These are phyloP conservation scores for Closterium sp. DNA, from an alignment of 139 green algal species.

Conservation along the genomic window DNA sequence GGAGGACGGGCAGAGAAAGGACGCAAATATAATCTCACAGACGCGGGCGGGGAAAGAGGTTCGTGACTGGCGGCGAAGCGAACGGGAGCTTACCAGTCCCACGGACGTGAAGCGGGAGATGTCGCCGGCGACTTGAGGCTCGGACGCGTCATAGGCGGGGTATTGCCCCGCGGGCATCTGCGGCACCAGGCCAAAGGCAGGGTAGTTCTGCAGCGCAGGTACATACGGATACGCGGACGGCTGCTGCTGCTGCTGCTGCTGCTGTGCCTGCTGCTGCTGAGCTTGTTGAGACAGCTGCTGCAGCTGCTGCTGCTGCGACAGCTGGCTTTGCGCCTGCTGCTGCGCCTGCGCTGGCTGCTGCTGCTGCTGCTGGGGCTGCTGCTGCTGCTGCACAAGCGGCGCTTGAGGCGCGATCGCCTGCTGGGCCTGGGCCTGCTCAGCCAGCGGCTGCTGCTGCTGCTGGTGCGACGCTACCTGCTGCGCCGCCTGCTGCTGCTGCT, in stretches of 20 bases:
- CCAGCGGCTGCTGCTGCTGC: slow-evolving; percentile 8
- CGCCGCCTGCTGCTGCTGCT: slow-evolving; percentile 6
- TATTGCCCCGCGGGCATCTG: neutral
- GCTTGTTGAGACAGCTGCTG: neutral
- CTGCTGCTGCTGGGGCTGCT: slow-evolving; percentile 7
- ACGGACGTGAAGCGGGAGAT: neutral
- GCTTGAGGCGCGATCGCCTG: neutral
- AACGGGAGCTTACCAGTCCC: neutral
- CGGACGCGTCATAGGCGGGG: neutral
- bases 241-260: slow-evolving; percentile 3
- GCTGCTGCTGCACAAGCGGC: neutral
- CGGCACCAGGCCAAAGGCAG: neutral
- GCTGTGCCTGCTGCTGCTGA: neutral
- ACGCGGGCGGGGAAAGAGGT: too few species aligned
- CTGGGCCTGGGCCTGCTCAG: neutral
- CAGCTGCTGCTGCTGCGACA: neutral
- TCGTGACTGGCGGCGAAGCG: neutral
- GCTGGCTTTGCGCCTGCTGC: slow-evolving; percentile 18
- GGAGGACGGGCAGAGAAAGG: too few species aligned
- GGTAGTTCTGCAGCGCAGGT: neutral
- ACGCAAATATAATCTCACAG: too few species aligned
- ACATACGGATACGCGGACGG: neutral
- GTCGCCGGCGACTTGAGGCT: neutral
- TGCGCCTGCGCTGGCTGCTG: neutral
- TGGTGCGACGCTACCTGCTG: neutral